phyloP scores from a whole-genome alignment of 768 basidiomycete species.

The Termitomyces sp. region DNA sequence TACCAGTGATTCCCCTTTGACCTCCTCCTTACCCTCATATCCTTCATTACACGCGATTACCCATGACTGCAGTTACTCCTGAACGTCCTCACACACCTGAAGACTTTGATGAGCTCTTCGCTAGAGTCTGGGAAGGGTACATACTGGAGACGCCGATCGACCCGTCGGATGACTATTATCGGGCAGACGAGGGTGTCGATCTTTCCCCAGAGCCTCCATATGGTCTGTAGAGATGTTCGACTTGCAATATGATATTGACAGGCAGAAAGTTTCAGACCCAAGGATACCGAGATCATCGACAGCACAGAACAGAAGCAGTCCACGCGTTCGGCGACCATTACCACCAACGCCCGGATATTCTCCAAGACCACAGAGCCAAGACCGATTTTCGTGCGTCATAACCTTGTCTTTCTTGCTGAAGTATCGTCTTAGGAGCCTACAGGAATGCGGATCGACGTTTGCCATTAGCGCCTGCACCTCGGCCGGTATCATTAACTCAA shows the following conservation, averaged over 20 bases:
- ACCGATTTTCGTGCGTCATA: slow-evolving; percentile 10
- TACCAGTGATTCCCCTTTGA: slow-evolving; percentile 2
- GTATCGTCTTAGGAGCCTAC: not conserved
- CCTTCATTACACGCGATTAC: not conserved
- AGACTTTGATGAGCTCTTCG: slow-evolving; percentile 54
- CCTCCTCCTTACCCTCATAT: not conserved
- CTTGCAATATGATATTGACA: not conserved
- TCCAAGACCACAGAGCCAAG: slow-evolving; percentile 4
- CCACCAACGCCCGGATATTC: slow-evolving; percentile 20
- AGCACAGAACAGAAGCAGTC: slow-evolving; percentile 9
- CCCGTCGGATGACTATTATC: slow-evolving; percentile 1
- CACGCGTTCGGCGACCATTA: slow-evolving; percentile 17
- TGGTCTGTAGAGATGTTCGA: slow-evolving; percentile 5
- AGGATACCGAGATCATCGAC: slow-evolving; percentile 12
- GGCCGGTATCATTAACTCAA: slow-evolving; percentile 5
- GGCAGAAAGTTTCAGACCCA: slow-evolving; percentile 7
- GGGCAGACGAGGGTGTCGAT: slow-evolving; percentile 1
- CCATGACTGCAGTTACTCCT: slow-evolving; percentile 6
- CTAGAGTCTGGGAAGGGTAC: slow-evolving; percentile 52
- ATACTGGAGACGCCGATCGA: slow-evolving; percentile 23
- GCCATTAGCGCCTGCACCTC: slow-evolving; percentile 1
- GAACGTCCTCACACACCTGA: slow-evolving; percentile 26
- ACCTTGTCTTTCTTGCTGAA: not conserved
- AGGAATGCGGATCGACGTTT: slow-evolving; percentile 7
- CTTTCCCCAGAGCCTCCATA: slow-evolving; percentile 4